Evolutionary conservation across 2,329 filamentous ascomycete species (phyloP).

Genomic region (Colletotrichum noveboracense): DNA sequence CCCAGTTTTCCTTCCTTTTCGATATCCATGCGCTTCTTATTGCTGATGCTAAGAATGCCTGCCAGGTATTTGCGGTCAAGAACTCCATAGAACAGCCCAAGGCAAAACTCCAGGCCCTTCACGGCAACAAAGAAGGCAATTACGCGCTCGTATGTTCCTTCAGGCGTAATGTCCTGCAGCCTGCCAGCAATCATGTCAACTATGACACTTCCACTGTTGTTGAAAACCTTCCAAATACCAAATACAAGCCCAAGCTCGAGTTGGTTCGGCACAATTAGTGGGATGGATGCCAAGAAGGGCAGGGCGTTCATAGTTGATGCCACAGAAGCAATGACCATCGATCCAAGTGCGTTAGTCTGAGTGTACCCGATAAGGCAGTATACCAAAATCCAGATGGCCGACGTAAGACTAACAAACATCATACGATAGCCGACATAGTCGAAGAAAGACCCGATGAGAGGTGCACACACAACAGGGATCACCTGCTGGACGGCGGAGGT

Average conservation of each 20-base stretch:
- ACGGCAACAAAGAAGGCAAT: conserved; percentile 28
- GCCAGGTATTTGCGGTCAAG: conserved; percentile 23
- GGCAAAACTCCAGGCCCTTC: conserved; percentile 30
- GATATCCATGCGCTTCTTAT: conserved; percentile 23
- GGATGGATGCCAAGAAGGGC: conserved; percentile 30
- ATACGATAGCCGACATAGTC: conserved; percentile 28
- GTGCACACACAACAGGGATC: conserved; percentile 29
- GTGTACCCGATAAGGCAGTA: conserved; percentile 30
- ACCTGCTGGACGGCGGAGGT: conserved; percentile 30
- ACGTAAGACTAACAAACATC: conserved; percentile 29
- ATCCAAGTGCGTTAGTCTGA: conserved; percentile 25
- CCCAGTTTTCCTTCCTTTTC: conserved; percentile 20
- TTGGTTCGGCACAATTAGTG: conserved; percentile 26
- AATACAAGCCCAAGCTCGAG: conserved; percentile 28
- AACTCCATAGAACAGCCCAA: conserved; percentile 28
- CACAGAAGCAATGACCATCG: conserved; percentile 30
- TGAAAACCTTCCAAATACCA: conserved; percentile 32
- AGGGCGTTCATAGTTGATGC: conserved; percentile 30
- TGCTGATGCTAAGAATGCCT: conserved; percentile 22
- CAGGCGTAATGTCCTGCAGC: conserved; percentile 29
- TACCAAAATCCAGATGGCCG: conserved; percentile 27
- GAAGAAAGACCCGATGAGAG: conserved; percentile 27
- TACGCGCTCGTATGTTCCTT: conserved; percentile 28
- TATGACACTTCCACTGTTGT: conserved; percentile 30
- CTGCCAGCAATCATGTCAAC: conserved; percentile 31